Evolutionary conservation across 169 alveolate genomes (phyloP).

Genomic region (Cryptosporidium tyzzeri): DNA sequence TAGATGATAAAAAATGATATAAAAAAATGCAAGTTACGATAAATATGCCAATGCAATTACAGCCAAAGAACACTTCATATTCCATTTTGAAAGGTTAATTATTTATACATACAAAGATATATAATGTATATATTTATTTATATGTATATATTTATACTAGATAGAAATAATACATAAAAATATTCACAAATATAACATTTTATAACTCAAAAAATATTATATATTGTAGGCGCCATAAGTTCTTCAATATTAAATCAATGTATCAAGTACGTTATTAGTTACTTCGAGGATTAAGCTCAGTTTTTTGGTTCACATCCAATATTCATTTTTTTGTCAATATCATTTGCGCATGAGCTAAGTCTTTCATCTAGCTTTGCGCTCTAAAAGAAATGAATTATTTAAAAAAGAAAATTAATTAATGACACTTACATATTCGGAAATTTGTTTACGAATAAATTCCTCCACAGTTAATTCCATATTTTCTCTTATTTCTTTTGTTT

Average conservation of each 20-base stretch:
- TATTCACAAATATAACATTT: no score
- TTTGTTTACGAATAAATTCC: conserved; percentile 35
- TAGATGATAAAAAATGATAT: conserved; percentile 52
- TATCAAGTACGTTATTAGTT: neutral
- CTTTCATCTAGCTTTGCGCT: conserved; percentile 30
- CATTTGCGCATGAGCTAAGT: neutral
- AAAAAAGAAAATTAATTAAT: neutral
- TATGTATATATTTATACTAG: neutral
- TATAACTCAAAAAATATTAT: neutral
- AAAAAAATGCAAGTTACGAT: conserved; percentile 46
- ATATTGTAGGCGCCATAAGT: conserved; percentile 12
- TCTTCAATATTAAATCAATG: neutral
- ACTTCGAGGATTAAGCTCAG: neutral
- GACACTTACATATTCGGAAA: conserved; percentile 43
- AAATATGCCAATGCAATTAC: conserved; percentile 56
- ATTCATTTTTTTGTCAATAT: conserved; percentile 1
- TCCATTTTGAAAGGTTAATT: conserved; percentile 13
- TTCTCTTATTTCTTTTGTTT: conserved; percentile 1
- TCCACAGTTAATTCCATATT: conserved; percentile 56
- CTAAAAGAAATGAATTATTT: neutral
- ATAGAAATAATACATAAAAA: neutral
- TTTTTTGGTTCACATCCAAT: neutral
- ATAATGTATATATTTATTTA: no score
- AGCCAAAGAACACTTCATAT: conserved; percentile 68
- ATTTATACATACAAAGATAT: neutral